Percentiles rank a stretch among this genome's conserved stretches.
Evolutionary conservation across 495 filamentous ascomycete genomes (phyloP).

Genomic region (Penicillium antarcticum): DNA sequence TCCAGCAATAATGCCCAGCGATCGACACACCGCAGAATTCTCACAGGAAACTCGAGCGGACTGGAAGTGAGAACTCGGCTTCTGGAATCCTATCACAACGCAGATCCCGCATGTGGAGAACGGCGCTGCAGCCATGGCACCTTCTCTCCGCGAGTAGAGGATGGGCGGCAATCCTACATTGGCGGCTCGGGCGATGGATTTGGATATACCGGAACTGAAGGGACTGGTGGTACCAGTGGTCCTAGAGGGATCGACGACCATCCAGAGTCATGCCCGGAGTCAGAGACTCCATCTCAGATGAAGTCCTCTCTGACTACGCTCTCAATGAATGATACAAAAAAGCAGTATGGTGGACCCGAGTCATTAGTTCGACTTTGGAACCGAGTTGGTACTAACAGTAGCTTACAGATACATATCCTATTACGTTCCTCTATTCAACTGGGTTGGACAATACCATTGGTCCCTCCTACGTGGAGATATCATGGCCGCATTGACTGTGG

Average conservation of each 20-base stretch:
- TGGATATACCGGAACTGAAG: conserved; percentile 17
- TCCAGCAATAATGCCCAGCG: background rate
- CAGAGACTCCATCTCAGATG: conserved; percentile 33
- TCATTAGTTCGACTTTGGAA: background rate
- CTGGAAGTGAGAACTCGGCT: conserved; percentile 33
- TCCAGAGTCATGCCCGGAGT: conserved; percentile 20
- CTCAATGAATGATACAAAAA: conserved; percentile 31
- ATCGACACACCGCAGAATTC: background rate
- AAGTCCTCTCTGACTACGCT: conserved; percentile 27
- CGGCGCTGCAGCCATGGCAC: conserved; percentile 69
- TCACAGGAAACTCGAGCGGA: conserved; percentile 16
- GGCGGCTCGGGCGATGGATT: conserved; percentile 14
- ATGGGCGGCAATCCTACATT: conserved; percentile 37
- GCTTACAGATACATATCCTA: conserved; percentile 78
- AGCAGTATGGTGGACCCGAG: conserved; percentile 25
- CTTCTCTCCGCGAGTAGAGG: conserved; percentile 66
- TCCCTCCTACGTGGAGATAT: conserved; percentile 82
- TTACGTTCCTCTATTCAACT: conserved; percentile 87
- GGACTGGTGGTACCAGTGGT: conserved; percentile 5
- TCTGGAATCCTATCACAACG: conserved; percentile 36
- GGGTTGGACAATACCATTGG: conserved; percentile 81
- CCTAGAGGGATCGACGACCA: conserved; percentile 12
- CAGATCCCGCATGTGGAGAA: conserved; percentile 35
- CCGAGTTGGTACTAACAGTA: conserved; percentile 15
- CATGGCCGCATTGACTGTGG: conserved; percentile 81